Conservation (phyloP, 768 basidiomycete genomes). For the Phlebiopsis gigantea region DNA sequence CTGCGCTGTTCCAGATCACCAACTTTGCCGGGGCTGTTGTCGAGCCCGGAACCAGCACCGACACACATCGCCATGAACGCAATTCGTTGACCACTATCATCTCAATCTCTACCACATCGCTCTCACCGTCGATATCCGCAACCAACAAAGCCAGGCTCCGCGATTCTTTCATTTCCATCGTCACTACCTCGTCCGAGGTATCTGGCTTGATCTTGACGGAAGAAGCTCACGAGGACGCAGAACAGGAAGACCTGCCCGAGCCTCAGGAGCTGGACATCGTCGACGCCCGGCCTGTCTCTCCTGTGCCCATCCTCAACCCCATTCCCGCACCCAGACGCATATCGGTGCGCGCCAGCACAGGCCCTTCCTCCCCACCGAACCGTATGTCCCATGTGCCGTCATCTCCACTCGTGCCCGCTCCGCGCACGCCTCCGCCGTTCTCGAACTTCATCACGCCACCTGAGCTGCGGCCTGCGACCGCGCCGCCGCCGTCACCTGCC, state of each 20-base stretch:
- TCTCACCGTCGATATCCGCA: slow-evolving; percentile 1
- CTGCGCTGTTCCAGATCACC: slow-evolving; percentile 34
- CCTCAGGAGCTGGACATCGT: no score
- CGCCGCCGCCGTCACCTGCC: background rate
- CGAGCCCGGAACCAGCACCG: slow-evolving; percentile 12
- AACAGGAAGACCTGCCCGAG: background rate
- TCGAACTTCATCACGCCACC: background rate
- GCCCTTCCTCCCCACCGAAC: background rate
- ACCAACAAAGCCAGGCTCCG: slow-evolving; percentile 3
- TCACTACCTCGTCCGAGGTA: slow-evolving; percentile 11
- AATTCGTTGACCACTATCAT: slow-evolving; percentile 21
- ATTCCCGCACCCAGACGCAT: background rate
- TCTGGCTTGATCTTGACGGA: slow-evolving; percentile 3
- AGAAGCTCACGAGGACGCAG: background rate
- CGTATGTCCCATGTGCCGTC: background rate
- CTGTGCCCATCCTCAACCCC: background rate
- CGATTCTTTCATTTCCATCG: slow-evolving; percentile 13
- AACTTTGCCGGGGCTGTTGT: slow-evolving; percentile 15
- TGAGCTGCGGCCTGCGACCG: background rate
- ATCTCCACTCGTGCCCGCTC: background rate
- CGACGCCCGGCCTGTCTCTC: background rate
- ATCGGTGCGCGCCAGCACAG: background rate
- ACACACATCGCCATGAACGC: slow-evolving; percentile 13
- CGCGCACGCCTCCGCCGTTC: slow-evolving; percentile 11
- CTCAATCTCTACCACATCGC: slow-evolving; percentile 18